phyloP scores from a whole-genome alignment of 352 stramenopile species.

The Phytophthora meadii region DNA sequence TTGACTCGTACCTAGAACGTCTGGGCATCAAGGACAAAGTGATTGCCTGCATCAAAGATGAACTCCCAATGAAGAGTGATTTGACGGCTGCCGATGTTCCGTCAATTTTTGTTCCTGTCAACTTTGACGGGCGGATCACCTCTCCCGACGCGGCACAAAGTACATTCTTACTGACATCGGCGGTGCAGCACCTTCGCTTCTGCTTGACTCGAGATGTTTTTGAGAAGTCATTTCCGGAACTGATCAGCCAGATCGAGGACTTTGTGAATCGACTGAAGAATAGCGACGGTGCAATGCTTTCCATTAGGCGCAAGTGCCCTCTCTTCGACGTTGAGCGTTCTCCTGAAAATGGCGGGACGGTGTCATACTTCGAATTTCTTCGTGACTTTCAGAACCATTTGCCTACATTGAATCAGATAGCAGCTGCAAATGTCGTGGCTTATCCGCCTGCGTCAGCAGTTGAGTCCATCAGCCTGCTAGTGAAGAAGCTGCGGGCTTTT shows the following conservation, averaged over 20 bases:
- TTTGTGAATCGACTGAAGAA: constrained; percentile 56
- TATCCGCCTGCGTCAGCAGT: constrained; percentile 44
- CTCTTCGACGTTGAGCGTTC: constrained; percentile 46
- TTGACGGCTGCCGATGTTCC: constrained; percentile 57
- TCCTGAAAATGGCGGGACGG: constrained; percentile 26
- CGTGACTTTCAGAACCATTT: constrained; percentile 56
- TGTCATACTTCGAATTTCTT: constrained; percentile 75
- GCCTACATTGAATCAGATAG: constrained; percentile 58
- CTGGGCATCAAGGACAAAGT: constrained; percentile 81
- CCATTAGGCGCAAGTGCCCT: constrained; percentile 61
- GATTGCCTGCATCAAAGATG: constrained; percentile 64
- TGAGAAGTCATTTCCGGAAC: constrained; percentile 54
- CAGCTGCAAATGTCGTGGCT: constrained; percentile 57
- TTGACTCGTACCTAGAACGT: constrained; percentile 70
- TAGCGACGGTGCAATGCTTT: constrained; percentile 40
- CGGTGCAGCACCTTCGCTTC: constrained; percentile 60
- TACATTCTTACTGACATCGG: constrained; percentile 63
- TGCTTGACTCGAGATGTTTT: constrained; percentile 66
- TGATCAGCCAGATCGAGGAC: constrained; percentile 57
- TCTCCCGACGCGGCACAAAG: constrained; percentile 49
- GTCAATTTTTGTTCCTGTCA: constrained; percentile 56
- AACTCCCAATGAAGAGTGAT: constrained; percentile 47
- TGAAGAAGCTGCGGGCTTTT: constrained; percentile 84
- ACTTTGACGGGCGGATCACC: constrained; percentile 60
- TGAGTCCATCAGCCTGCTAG: constrained; percentile 63